phyloP scores from a whole-genome alignment of 1,139 yeast genomes.

The Suhomyces wounanorum region DNA sequence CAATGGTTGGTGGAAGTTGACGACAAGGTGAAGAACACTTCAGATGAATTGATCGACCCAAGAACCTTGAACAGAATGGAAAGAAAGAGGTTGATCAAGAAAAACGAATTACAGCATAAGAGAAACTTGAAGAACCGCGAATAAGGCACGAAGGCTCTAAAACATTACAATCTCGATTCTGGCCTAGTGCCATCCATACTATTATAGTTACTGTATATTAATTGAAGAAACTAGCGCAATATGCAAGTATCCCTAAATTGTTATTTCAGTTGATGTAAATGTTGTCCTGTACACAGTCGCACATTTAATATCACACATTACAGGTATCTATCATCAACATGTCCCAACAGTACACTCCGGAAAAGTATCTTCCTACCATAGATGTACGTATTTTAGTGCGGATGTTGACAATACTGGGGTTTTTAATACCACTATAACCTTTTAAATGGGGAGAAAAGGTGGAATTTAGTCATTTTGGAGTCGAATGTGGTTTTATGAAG shows the following conservation, averaged over 20 bases:
- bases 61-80: constrained; percentile 77
- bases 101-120: constrained; percentile 85
- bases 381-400: constrained; percentile 45
- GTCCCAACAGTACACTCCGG: constrained; percentile 24
- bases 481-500: background rate
- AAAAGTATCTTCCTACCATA: constrained; percentile 61
- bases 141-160: constrained; percentile 1
- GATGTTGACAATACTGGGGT: background rate
- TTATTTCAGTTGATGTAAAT: background rate
- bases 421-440: background rate
- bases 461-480: background rate
- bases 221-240: background rate
- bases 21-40: constrained; percentile 65
- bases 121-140: constrained; percentile 58
- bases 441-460: background rate
- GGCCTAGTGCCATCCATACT: background rate
- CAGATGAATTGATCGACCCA: constrained; percentile 81
- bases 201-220: constrained; percentile 5
- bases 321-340: constrained; percentile 11
- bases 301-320: constrained; percentile 1
- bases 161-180: background rate
- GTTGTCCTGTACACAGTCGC: constrained; percentile 1
- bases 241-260: background rate
- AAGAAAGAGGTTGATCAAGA: constrained; percentile 82
- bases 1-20: constrained; percentile 98